phyloP scores from a whole-genome alignment of 345 rosid species.

The Moringa oleifera region DNA sequence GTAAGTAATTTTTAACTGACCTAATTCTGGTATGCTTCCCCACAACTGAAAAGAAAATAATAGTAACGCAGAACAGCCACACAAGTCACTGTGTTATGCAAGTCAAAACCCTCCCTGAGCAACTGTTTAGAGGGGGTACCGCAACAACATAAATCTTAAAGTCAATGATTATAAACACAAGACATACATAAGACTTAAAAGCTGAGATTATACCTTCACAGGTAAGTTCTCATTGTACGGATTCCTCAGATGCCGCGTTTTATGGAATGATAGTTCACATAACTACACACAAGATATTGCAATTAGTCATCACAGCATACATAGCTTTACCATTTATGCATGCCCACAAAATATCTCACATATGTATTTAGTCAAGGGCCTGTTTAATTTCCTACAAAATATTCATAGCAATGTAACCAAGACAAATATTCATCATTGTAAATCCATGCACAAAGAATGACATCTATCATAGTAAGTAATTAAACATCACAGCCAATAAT shows the following conservation, averaged over 20 bases:
- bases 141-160: background rate
- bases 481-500: background rate
- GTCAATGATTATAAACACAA: background rate
- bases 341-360: background rate
- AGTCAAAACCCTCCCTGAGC: background rate
- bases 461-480: background rate
- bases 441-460: background rate
- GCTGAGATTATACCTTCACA: slow-evolving; percentile 61
- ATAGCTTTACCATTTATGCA: slow-evolving; percentile 3
- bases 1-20: background rate
- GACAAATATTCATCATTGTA: background rate
- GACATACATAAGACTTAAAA: too few species aligned
- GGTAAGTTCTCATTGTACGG: slow-evolving; percentile 97
- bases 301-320: slow-evolving; percentile 17
- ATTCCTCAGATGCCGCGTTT: slow-evolving; percentile 88
- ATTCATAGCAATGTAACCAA: background rate
- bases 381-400: background rate
- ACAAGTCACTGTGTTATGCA: background rate
- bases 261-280: slow-evolving; percentile 92
- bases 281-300: slow-evolving; percentile 46
- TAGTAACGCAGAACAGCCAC: too few species aligned
- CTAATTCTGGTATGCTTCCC: background rate
- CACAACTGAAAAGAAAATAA: background rate
- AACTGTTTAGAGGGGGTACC: background rate
- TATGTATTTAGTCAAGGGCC: background rate